Base-by-base conservation (phyloP, 2,329 filamentous ascomycete genomes). In the Shiraia sp. region DNA sequence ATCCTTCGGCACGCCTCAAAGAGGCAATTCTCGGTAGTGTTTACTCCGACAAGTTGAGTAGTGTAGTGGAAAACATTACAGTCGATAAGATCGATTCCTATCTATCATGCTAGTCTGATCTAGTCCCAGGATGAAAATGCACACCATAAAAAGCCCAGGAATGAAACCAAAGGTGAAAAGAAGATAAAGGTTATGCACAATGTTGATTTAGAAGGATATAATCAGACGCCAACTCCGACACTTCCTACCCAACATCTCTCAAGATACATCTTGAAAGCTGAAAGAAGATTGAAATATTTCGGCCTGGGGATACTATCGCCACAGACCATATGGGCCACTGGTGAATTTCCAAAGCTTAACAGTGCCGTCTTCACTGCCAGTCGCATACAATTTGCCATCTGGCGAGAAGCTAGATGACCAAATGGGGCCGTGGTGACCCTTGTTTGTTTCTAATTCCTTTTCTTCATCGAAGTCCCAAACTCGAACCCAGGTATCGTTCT, bases 321-420 rank as follows among this genome's bases (percentile, higher is more conserved):
- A 87, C 14, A 87, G 68, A 12, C 83, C 83, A 62, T 86, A 86
- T 2, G 80, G 75, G 31, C 82, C 81, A 32, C 75, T 75, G 36
- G 81, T 83, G 46, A 82, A 82, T 66, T 87, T 87, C 83, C 83
- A 87, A 55, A 99, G 77, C 74, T 99, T 99, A 69, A 99, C 95
- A 0, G 93, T 99, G 28, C 93, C 93, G 61, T 99, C 93, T 67
- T 99, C 93, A 34, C 91, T 96, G 22, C 89, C 93, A 1, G 93
- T 99, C 1, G 91, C 93, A 65, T 97, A 99, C 6, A 99, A 76
- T 66, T 95, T 96, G 32, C 91, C 91, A 63, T 99, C 93, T 0
- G 93, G 93, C 0, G 91, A 93, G 71, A 96, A 99, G 42, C 87
- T 86, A 45, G 95, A 85, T 5, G 90, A 96, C 93, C 93, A 99